A percentile compares a stretch with the other conserved stretches of the same genome.
These are phyloP conservation scores for Xylaria hypoxylon DNA, from an alignment of 2,329 filamentous ascomycete genomes.

Conservation along the genomic window DNA sequence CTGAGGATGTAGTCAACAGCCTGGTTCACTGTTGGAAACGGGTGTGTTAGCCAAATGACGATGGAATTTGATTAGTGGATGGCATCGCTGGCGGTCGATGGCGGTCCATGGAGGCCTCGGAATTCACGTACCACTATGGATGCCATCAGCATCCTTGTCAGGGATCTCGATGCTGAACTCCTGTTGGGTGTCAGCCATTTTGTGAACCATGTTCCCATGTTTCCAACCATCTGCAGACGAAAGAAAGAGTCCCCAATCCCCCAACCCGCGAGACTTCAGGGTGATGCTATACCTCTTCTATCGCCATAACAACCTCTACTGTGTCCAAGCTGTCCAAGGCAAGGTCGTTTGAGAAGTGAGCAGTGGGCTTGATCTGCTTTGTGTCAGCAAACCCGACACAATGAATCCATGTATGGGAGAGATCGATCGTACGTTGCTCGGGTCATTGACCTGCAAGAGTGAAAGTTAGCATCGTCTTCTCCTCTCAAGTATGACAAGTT, in stretches of 20 bases:
- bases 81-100: not conserved
- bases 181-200: slow-evolving; percentile 49
- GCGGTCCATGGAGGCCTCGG: too few species aligned
- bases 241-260: slow-evolving; percentile 32
- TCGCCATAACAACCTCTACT: slow-evolving; percentile 99
- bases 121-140: slow-evolving; percentile 84
- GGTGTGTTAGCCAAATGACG: slow-evolving; percentile 38
- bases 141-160: slow-evolving; percentile 94
- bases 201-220: not conserved
- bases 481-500: not conserved
- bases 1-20: slow-evolving; percentile 93
- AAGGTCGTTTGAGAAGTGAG: slow-evolving; percentile 97
- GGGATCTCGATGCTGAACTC: slow-evolving; percentile 94
- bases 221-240: slow-evolving; percentile 7
- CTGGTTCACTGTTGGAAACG: slow-evolving; percentile 77
- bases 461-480: slow-evolving; percentile 41
- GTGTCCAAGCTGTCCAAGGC: slow-evolving; percentile 97
- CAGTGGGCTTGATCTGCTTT: slow-evolving; percentile 78
- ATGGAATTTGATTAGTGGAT: slow-evolving; percentile 16
- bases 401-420: not conserved
- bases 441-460: slow-evolving; percentile 72
- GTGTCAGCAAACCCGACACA: slow-evolving; percentile 35
- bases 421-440: slow-evolving; percentile 70
- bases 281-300: slow-evolving; percentile 84
- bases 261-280: not conserved